Base-by-base conservation (phyloP, 2,329 filamentous ascomycete species). In the Fusarium sp. region DNA sequence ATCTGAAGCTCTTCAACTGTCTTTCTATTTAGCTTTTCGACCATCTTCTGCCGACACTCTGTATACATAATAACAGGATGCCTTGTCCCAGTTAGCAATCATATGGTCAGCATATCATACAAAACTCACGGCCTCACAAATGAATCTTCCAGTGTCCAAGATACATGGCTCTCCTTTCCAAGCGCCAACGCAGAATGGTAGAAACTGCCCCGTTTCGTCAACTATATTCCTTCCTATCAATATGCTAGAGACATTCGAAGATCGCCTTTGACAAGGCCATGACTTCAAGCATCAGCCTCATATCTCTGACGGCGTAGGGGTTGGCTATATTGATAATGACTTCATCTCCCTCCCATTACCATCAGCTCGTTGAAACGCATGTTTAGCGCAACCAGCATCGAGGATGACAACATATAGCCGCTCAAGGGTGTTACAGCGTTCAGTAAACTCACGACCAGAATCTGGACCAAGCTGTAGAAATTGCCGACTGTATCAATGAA, bases 401-500 rank as follows among this genome's bases (percentile, higher is more conserved):
- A 61, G 38, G 1, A 58, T 6, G 1, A 8, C 52, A 20, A 46
- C 12, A 9, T 61, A 33, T 6, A 65, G 10, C 5, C 21, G 15
- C 8, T 29, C 24, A 24, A 50, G 8, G 0, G 4, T 31, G 1
- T 35, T 21, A 3, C 26, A 41, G 0, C 31, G 13, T 2, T 16
- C 5, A 12, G 23, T 26, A 46, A 66, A 59, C 11, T 24, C 10
- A 4, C 11, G 6, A 6, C 63, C 54, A n/a, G 48, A 62, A 3
- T 18, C 21, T 0, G 57, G 10, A 1, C 44, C 41, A 20, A 54
- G 31, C 16, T 50, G 31, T 2, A 62, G 52, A 8, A 65, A 44
- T 28, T 85, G 81, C 1, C 76, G 72, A 8, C 78, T 77, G 3
- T 77, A 73, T 35, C 11, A 35, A 31, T 26, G 26, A 26, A 26